phyloP scores from a whole-genome alignment of 371 early-diverging fungal species.

The Mucor racemosus region DNA sequence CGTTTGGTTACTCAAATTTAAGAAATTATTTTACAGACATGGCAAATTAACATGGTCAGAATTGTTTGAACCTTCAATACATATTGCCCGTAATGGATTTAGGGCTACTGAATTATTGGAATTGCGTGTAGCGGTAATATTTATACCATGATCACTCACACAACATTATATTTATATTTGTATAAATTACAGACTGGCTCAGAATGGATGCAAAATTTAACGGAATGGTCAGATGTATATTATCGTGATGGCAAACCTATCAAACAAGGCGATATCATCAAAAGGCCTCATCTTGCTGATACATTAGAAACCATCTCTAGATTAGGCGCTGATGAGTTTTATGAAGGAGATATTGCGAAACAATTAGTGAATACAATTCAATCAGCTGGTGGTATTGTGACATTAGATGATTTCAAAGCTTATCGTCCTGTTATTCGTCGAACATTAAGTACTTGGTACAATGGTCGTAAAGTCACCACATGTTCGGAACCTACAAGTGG shows the following conservation, averaged over 20 bases:
- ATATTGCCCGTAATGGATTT: slow-evolving; percentile 84
- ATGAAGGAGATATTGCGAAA: slow-evolving; percentile 85
- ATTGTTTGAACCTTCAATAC: slow-evolving; percentile 85
- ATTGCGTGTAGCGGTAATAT: slow-evolving; percentile 51
- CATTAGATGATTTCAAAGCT: slow-evolving; percentile 74
- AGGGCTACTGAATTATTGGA: slow-evolving; percentile 62
- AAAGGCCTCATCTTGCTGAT: slow-evolving; percentile 73
- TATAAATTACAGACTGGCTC: slow-evolving; percentile 21
- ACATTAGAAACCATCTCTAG: slow-evolving; percentile 83
- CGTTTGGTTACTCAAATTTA: slow-evolving; percentile 1
- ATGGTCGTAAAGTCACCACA: slow-evolving; percentile 75
- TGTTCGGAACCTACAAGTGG: slow-evolving; percentile 83
- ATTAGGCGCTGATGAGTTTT: slow-evolving; percentile 89
- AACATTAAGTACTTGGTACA: slow-evolving; percentile 76
- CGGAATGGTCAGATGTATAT: slow-evolving; percentile 61
- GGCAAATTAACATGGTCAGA: slow-evolving; percentile 89
- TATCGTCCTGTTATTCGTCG: slow-evolving; percentile 70
- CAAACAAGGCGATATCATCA: slow-evolving; percentile 74
- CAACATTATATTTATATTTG: background rate
- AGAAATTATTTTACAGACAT: slow-evolving; percentile 37
- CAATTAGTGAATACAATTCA: slow-evolving; percentile 72
- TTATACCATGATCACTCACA: background rate
- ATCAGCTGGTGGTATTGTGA: slow-evolving; percentile 82
- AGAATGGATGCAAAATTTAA: slow-evolving; percentile 41
- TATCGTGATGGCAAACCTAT: slow-evolving; percentile 71